Conservation (phyloP, 345 rosid species). For the Litchi chinensis region DNA sequence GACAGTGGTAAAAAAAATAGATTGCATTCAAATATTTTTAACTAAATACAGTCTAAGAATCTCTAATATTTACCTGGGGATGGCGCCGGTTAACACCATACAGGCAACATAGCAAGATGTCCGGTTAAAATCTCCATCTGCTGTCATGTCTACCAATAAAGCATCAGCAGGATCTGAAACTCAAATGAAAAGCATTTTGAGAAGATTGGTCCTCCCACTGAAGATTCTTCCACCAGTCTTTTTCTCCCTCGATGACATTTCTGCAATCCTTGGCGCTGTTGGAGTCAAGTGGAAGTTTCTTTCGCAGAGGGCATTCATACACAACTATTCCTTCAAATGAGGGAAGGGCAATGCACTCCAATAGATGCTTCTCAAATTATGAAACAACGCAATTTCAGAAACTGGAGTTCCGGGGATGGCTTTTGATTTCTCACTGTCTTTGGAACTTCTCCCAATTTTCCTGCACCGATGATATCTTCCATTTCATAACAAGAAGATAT, state of each 20-base stretch:
- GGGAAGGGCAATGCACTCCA: constrained; percentile 7
- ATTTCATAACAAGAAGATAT: not conserved
- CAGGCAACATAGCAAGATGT: too few relatives aligned
- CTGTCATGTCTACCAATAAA: too few relatives aligned
- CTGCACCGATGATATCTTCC: not conserved
- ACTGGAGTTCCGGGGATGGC: constrained; percentile 8
- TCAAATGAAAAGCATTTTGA: not conserved
- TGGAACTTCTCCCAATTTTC: not conserved
- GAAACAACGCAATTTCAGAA: constrained; percentile 8
- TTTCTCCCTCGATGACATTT: not conserved
- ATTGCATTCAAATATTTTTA: too few relatives aligned
- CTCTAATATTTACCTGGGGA: too few relatives aligned
- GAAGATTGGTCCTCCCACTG: not conserved
- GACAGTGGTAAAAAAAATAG: too few relatives aligned
- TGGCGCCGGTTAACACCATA: too few relatives aligned
- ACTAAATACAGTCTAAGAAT: too few relatives aligned
- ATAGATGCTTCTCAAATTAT: constrained; percentile 16
- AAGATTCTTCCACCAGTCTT: not conserved
- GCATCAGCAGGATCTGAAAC: not conserved
- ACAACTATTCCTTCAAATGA: not conserved
- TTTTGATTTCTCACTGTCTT: not conserved
- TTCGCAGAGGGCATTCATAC: not conserved
- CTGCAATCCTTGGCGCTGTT: not conserved
- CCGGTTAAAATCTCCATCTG: too few relatives aligned
- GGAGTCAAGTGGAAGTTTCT: not conserved